A percentile compares a stretch with the other conserved stretches of the same genome.
Evolutionary conservation across 1,139 yeast genomes (phyloP).

Genomic region (Saccharomycopsis crataegensis): DNA sequence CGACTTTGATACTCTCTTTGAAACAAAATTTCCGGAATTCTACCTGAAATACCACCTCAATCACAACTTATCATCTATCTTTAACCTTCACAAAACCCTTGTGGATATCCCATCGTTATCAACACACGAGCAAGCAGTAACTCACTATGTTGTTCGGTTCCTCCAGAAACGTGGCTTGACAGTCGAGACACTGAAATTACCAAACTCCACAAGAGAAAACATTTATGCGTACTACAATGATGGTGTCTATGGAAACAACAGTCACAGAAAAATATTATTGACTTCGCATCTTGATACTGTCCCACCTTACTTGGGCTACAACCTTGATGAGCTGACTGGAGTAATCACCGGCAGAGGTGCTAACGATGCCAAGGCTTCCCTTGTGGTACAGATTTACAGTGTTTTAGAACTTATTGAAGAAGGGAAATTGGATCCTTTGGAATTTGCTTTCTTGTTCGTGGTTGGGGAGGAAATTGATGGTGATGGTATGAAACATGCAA

Average conservation of each 20-base stretch:
- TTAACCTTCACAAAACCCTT: constrained; percentile 10
- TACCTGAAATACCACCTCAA: constrained; percentile 1
- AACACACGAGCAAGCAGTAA: constrained; percentile 29
- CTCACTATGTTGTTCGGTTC: constrained; percentile 31
- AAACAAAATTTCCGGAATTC: constrained; percentile 8
- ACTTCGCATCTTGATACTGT: constrained; percentile 70
- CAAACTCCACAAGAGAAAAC: constrained; percentile 35
- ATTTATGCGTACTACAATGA: constrained; percentile 43
- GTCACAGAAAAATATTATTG: constrained; percentile 41
- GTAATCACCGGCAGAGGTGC: constrained; percentile 57
- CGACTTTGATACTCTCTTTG: constrained; percentile 1
- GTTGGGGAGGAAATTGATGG: constrained; percentile 68
- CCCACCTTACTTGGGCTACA: constrained; percentile 56
- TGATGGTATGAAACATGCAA: constrained; percentile 47
- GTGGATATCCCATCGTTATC: constrained; percentile 11
- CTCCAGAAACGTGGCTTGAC: constrained; percentile 39
- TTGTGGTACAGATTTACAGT: constrained; percentile 55
- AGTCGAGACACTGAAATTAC: constrained; percentile 40
- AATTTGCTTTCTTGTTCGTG: constrained; percentile 52
- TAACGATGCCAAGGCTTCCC: constrained; percentile 62
- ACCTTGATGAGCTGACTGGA: constrained; percentile 35
- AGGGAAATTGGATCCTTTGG: constrained; percentile 41
- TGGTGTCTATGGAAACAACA: constrained; percentile 27
- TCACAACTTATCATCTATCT: constrained; percentile 5
- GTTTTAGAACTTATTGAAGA: constrained; percentile 36